Percentiles rank a stretch among this genome's conserved stretches.
Conservation (phyloP, 805 yeast genomes). For the Saccharomycopsis javanensis region DNA sequence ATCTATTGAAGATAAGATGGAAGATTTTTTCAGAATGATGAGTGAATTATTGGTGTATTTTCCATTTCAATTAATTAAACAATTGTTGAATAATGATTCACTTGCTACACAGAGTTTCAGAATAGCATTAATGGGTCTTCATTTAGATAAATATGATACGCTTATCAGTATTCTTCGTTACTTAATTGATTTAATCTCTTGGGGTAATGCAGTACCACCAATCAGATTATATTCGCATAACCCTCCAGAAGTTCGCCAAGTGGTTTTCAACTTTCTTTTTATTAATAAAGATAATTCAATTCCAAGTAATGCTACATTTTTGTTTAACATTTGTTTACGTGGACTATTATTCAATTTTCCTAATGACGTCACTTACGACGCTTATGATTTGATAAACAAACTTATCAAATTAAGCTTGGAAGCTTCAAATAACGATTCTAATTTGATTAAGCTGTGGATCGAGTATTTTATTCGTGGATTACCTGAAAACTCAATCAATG, state of each 20-base stretch:
- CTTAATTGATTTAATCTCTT: slow-evolving; percentile 69
- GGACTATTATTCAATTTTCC: slow-evolving; percentile 71
- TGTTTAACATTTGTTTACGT: slow-evolving; percentile 43
- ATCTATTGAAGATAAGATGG: slow-evolving; percentile 51
- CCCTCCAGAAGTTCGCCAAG: slow-evolving; percentile 44
- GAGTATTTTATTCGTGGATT: slow-evolving; percentile 43
- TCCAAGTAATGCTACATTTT: slow-evolving; percentile 15
- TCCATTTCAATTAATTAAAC: slow-evolving; percentile 29
- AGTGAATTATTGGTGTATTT: slow-evolving; percentile 68
- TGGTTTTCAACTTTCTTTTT: slow-evolving; percentile 38
- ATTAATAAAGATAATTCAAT: neutral
- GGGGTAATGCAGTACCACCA: slow-evolving; percentile 81
- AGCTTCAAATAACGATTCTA: slow-evolving; percentile 29
- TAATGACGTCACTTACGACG: slow-evolving; percentile 58
- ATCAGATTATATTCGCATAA: slow-evolving; percentile 51
- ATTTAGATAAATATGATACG: slow-evolving; percentile 61
- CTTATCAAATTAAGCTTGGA: slow-evolving; percentile 46
- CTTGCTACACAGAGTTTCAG: slow-evolving; percentile 42
- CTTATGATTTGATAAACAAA: slow-evolving; percentile 63
- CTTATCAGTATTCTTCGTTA: slow-evolving; percentile 61
- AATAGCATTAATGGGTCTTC: slow-evolving; percentile 46
- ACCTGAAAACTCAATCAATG: slow-evolving; percentile 54
- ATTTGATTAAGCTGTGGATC: slow-evolving; percentile 46
- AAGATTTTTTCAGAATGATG: slow-evolving; percentile 79
- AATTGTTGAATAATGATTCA: slow-evolving; percentile 28